Evolutionary conservation across 2,329 filamentous ascomycete species (phyloP).

Genomic region (Talaromyces piceae): DNA sequence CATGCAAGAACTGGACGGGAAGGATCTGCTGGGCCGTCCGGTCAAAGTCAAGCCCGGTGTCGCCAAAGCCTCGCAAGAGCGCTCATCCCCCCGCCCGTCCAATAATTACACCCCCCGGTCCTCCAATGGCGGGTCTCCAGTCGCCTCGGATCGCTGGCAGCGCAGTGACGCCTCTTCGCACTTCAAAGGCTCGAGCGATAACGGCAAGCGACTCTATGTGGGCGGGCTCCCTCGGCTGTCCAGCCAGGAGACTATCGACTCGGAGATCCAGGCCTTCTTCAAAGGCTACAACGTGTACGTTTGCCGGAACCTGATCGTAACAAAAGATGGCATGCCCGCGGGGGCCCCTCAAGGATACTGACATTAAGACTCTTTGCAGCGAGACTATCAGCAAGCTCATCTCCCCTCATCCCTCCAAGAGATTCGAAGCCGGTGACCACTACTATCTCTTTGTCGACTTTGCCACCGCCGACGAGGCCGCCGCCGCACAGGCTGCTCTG

Average conservation of each 20-base stretch:
- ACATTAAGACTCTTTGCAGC: constrained; percentile 15
- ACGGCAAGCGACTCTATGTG: constrained; percentile 40
- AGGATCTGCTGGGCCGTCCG: constrained; percentile 49
- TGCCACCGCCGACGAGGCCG: constrained; percentile 46
- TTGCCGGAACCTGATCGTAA: no score
- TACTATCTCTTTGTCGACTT: constrained; percentile 64
- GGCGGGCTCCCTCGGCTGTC: constrained; percentile 40
- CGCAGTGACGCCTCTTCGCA: constrained; percentile 30
- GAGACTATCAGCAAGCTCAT: constrained; percentile 47
- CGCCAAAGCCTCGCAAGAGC: constrained; percentile 40
- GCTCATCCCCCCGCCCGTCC: constrained; percentile 17
- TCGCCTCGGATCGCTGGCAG: constrained; percentile 37
- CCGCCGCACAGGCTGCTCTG: constrained; percentile 42
- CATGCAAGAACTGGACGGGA: constrained; percentile 50
- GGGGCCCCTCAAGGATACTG: background rate
- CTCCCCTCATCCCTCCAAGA: constrained; percentile 52
- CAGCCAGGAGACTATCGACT: constrained; percentile 35
- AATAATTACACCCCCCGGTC: constrained; percentile 13
- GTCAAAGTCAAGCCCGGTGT: constrained; percentile 60
- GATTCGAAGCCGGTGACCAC: constrained; percentile 46
- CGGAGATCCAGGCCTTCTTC: constrained; percentile 39
- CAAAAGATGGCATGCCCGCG: no score
- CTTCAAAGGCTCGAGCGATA: constrained; percentile 26
- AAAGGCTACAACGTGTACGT: constrained; percentile 36
- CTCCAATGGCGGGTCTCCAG: constrained; percentile 12